Percentiles rank a stretch among this genome's conserved stretches.
Conservation (phyloP, 148 eudicot species). For the Amaranthus cruentus region DNA sequence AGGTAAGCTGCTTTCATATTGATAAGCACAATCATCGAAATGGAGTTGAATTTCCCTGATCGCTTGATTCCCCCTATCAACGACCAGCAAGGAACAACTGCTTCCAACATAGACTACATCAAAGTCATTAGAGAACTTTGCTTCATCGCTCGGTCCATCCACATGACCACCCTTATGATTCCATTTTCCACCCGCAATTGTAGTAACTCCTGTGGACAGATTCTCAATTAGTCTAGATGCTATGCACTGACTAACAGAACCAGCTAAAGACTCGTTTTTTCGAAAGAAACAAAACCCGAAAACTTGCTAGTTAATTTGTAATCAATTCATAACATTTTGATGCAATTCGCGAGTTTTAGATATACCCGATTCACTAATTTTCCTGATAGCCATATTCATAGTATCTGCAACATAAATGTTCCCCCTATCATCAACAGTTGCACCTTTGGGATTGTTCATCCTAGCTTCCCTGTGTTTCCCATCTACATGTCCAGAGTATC, state of each 20-base stretch:
- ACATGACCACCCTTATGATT: conserved; percentile 76
- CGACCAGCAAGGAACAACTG: conserved; percentile 91
- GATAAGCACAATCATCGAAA: conserved; percentile 98
- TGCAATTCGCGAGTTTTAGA: too few relatives aligned
- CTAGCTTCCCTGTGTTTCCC: conserved; percentile 82
- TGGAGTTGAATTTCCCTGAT: conserved; percentile 91
- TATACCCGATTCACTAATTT: conserved; percentile 84
- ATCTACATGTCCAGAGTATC: conserved; percentile 89
- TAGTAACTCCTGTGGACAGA: conserved; percentile 59
- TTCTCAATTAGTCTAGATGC: conserved; percentile 10
- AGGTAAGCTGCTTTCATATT: conserved; percentile 88
- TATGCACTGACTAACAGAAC: background rate
- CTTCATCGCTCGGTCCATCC: conserved; percentile 99
- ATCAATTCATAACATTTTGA: too few relatives aligned
- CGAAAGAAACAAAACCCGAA: too few relatives aligned
- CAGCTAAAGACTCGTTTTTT: too few relatives aligned
- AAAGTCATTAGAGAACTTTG: conserved; percentile 93
- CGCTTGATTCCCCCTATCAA: conserved; percentile 88
- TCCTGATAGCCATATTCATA: conserved; percentile 82
- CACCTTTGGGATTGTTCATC: conserved; percentile 89
- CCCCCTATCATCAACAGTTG: conserved; percentile 87
- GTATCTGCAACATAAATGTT: conserved; percentile 95
- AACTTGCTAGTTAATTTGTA: too few relatives aligned
- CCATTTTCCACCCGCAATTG: conserved; percentile 96
- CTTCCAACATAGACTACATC: conserved; percentile 95